Base-by-base conservation (phyloP, 345 rosid genomes). In the Salix caprea region DNA sequence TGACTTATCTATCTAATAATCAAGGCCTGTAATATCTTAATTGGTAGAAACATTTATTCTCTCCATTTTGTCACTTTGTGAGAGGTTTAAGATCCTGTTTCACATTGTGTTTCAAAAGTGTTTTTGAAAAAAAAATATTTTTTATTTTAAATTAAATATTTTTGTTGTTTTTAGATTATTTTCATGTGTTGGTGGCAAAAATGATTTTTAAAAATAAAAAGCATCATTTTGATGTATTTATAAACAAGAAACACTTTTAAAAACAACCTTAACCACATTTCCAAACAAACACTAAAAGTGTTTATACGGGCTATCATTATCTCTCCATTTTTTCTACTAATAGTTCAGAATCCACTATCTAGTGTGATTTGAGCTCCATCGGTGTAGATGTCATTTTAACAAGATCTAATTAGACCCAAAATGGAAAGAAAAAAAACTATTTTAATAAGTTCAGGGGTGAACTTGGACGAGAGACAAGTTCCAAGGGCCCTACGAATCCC, bases 191-290 rank as follows among this genome's bases (percentile, higher is more conserved):
- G 6, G 4, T 34, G 1, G 0, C 37, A 34, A 5, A 34, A 34
- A 5, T 5, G 0, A 4, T 34, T 34, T 5, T 5, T 5, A 4
- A 34, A 34, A 34, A 34, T 34, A 32, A 32, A 32, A 32, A 4
- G 0, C 5, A 34, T 34, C 0, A 34, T 34, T 34, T 34, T 34
- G 1, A 34, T 34, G 5, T 5, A 34, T 5, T 4, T 34, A 5
- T 34, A 0, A 34, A 34, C 0, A 0, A n/a, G n/a, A n/a, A n/a
- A 5, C 5, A 34, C 0, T 5, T 34, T 34, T 0, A 34, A 34
- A 34, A 34, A 34, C 6, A 34, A 34, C 0, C 1, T 34, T 0
- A 34, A 34, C 6, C 0, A 32, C 0, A 32, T 3, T 32, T 32
- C 5, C 36, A 34, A 4, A 34, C 36, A 4, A 34, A 6, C 5